A percentile compares a stretch with the other conserved stretches of the same genome.
Evolutionary conservation across 208 protist species (phyloP).

Genomic region (Naegleria lovaniensis): DNA sequence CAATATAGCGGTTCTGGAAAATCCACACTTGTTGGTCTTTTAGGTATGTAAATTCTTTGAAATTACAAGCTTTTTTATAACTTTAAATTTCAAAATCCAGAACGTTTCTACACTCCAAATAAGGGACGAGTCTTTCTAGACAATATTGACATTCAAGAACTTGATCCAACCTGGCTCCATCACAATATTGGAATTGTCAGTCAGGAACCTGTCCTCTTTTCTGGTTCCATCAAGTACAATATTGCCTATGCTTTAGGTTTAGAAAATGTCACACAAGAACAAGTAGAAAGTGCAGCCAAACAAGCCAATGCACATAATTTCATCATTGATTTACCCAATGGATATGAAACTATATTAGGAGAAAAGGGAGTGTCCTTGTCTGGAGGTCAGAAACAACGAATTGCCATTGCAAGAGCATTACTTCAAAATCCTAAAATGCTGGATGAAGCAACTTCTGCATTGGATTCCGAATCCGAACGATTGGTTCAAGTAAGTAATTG

Average conservation of each 20-base stretch:
- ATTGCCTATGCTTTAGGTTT: neutral
- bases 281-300: constrained; percentile 21
- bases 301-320: constrained; percentile 81
- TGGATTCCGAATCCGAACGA: constrained; percentile 57
- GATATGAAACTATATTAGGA: constrained; percentile 77
- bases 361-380: constrained; percentile 71
- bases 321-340: constrained; percentile 68
- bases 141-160: neutral
- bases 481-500: constrained; percentile 48
- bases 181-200: neutral
- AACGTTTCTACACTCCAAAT: constrained; percentile 47
- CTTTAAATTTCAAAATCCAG: neutral
- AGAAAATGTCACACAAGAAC: neutral
- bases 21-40: neutral
- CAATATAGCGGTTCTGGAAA: neutral
- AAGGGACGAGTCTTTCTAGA: constrained; percentile 41
- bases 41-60: neutral
- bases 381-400: constrained; percentile 85
- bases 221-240: neutral
- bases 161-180: neutral
- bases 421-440: constrained; percentile 45
- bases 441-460: constrained; percentile 63
- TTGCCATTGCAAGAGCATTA: constrained; percentile 69
- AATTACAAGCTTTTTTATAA: constrained; percentile 32
- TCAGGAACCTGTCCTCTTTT: constrained; percentile 1